A percentile compares a stretch with the other conserved stretches of the same genome.
phyloP scores from a whole-genome alignment of 2,329 filamentous ascomycete species.

The Calycina herbarum region DNA sequence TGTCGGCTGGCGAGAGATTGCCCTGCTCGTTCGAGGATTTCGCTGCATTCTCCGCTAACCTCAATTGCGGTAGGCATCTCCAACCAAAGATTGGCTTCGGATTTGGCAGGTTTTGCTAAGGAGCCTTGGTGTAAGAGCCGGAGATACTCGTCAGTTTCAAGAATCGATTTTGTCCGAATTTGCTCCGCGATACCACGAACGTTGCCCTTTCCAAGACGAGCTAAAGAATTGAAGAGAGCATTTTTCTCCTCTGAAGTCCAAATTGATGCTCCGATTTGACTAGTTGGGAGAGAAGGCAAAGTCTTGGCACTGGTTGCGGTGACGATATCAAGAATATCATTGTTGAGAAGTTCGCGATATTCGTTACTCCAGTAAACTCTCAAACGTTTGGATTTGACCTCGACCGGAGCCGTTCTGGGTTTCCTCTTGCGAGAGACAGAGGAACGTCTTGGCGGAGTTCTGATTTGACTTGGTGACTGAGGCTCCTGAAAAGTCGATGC shows the following conservation, averaged over 20 bases:
- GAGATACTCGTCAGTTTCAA: slow-evolving; percentile 74
- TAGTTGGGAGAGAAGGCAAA: slow-evolving; percentile 40
- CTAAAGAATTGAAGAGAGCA: slow-evolving; percentile 65
- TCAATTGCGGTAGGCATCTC: slow-evolving; percentile 74
- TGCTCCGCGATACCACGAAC: slow-evolving; percentile 60
- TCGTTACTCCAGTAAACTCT: slow-evolving; percentile 48
- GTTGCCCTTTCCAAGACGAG: slow-evolving; percentile 63
- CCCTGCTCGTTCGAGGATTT: slow-evolving; percentile 66
- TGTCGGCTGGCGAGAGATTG: slow-evolving; percentile 66
- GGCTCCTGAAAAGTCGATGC: slow-evolving; percentile 32
- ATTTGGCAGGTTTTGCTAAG: slow-evolving; percentile 28
- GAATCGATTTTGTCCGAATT: slow-evolving; percentile 69
- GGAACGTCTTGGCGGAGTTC: slow-evolving; percentile 21
- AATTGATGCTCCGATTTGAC: slow-evolving; percentile 65
- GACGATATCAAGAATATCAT: slow-evolving; percentile 56
- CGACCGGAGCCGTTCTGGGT: slow-evolving; percentile 17
- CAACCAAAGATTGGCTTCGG: slow-evolving; percentile 35
- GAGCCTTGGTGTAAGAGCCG: slow-evolving; percentile 54
- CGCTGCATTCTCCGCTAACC: slow-evolving; percentile 64
- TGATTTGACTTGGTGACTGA: slow-evolving; percentile 27
- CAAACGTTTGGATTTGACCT: slow-evolving; percentile 35
- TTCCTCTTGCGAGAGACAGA: slow-evolving; percentile 27
- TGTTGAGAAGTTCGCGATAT: slow-evolving; percentile 54
- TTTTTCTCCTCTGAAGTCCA: slow-evolving; percentile 76
- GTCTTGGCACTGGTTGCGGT: slow-evolving; percentile 32